These are phyloP conservation scores for Basidiobolus heterosporus DNA, from an alignment of 371 early-diverging fungal genomes.

Conservation along the genomic window DNA sequence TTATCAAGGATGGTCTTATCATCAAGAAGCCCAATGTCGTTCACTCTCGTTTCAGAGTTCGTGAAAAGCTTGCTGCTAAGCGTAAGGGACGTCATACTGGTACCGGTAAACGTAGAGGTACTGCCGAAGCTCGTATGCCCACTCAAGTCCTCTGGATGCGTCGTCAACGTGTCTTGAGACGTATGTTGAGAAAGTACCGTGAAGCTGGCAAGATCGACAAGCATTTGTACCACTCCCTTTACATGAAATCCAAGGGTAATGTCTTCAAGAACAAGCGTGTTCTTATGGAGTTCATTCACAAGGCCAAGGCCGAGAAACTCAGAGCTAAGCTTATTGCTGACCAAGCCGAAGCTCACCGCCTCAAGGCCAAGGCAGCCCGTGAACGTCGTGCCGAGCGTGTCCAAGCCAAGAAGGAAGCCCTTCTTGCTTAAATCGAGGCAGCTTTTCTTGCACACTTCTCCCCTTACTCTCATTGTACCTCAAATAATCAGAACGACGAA, in stretches of 20 bases:
- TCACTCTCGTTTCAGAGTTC: conserved; percentile 93
- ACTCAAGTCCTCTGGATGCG: conserved; percentile 96
- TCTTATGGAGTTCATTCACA: conserved; percentile 98
- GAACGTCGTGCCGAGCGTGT: conserved; percentile 79
- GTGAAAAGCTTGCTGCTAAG: conserved; percentile 86
- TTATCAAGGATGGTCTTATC: conserved; percentile 89
- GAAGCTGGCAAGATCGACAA: conserved; percentile 95
- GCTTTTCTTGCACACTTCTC: no score
- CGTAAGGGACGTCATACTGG: conserved; percentile 98
- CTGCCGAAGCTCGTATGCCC: conserved; percentile 98
- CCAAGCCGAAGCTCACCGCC: conserved; percentile 97
- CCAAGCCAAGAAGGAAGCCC: conserved; percentile 75
- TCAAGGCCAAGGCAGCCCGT: conserved; percentile 89
- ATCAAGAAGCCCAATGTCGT: conserved; percentile 89
- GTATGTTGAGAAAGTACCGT: conserved; percentile 94
- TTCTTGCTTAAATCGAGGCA: conserved; percentile 18
- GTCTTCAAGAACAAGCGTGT: conserved; percentile 99
- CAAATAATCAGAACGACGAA: no score
- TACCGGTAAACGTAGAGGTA: conserved; percentile 96
- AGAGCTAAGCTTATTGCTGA: conserved; percentile 88
- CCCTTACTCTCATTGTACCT: no score
- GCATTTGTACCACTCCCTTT: conserved; percentile 94
- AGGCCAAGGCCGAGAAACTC: conserved; percentile 98
- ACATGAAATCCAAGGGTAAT: conserved; percentile 99
- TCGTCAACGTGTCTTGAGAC: conserved; percentile 95